Conservation (phyloP, 2,329 filamentous ascomycete species). For the Emydomyces testavorans region DNA sequence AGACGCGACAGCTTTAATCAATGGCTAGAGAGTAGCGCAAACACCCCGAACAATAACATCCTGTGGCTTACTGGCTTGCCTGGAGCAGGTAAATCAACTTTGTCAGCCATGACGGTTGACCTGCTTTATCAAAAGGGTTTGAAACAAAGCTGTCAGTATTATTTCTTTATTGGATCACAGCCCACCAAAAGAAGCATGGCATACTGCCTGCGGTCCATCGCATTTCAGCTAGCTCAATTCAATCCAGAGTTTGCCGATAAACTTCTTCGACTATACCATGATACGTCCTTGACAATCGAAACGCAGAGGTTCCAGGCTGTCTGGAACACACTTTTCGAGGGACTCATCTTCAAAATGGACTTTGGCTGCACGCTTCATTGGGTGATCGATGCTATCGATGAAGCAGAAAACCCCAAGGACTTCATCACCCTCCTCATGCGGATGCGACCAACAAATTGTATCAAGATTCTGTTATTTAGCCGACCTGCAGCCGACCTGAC, state of each 20-base stretch:
- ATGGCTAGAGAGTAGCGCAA: constrained; percentile 2
- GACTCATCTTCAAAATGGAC: constrained; percentile 11
- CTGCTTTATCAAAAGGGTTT: background rate
- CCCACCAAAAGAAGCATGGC: constrained; percentile 13
- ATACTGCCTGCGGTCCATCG: constrained; percentile 15
- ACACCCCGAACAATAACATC: background rate
- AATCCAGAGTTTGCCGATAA: constrained; percentile 5
- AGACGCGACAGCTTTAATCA: constrained; percentile 5
- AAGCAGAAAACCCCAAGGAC: constrained; percentile 12
- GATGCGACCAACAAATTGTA: background rate
- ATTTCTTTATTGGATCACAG: constrained; percentile 15
- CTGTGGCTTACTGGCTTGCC: constrained; percentile 14
- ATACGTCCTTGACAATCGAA: background rate
- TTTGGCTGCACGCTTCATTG: constrained; percentile 14
- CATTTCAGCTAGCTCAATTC: constrained; percentile 14
- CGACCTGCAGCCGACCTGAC: constrained; percentile 10
- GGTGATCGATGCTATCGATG: constrained; percentile 19
- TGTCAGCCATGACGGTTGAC: constrained; percentile 13
- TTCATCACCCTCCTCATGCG: background rate
- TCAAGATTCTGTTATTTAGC: constrained; percentile 15
- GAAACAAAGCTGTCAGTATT: constrained; percentile 7
- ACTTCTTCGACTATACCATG: constrained; percentile 5
- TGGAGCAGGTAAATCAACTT: constrained; percentile 13
- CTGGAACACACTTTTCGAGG: constrained; percentile 16
- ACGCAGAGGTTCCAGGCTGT: constrained; percentile 12